Evolutionary conservation across 768 basidiomycete genomes (phyloP), one percentile per base, ranked within the genome.

Genomic region (Daedaleopsis nitida): DNA sequence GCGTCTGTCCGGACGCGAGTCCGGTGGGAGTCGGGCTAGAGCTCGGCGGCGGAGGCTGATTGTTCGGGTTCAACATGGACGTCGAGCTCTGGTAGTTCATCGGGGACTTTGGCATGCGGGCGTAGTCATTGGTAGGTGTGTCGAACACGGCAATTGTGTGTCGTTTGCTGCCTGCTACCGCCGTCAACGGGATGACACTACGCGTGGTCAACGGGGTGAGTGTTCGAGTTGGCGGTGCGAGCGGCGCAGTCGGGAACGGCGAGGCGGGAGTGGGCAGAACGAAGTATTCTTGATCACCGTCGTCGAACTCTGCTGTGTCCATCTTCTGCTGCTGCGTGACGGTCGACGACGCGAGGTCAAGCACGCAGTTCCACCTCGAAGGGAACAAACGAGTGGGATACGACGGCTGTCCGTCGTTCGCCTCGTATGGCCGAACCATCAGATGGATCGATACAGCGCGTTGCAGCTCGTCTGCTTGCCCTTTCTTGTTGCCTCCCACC

Each of bases 281-380:
- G 37, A 52, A 54, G 17, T 44, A 52, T 45, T 56, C 62, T 9
- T 56, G 44, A 23, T 45, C 13, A 8, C 57, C 61, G 13, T 38
- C 51, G n/a, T 55, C 52, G 23, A 37, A 34, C 13, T 64, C 57
- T 57, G 52, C 21, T 57, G 49, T 53, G 63, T 69, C 34, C 52
- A 34, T 39, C 47, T 66, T 63, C 65, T 66, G 64, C 65, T 67
- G 64, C 61, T 73, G 65, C 65, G 67, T 52, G 67, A 73, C 10
- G 38, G 58, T 63, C 1, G 53, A 55, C 3, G 81, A 68, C 1
- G 83, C 75, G n/a, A 97, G 79, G 71, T 96, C 92, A 19, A 97
- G 84, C 1, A 92, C 78, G 65, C 93, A 95, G 65, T 93, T 96
- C 95, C 95, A 97, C 34, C 88, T 79, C 0, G 94, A 95, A 0